Evolutionary conservation across 495 filamentous ascomycete species (phyloP).

Genomic region (Penicillium salamii): DNA sequence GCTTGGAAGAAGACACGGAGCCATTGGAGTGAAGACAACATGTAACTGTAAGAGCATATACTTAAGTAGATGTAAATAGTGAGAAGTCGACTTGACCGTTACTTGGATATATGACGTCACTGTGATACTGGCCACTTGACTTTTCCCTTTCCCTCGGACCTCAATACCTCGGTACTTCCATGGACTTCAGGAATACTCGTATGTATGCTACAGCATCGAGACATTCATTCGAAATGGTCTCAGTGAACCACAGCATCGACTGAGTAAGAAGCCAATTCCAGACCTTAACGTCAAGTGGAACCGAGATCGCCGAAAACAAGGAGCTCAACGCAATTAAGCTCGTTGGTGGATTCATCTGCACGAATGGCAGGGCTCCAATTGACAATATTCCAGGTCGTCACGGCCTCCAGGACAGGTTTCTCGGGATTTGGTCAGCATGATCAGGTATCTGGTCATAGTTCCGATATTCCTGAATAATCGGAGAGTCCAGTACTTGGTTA

Average conservation of each 20-base stretch:
- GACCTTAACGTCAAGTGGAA: slow-evolving; percentile 5
- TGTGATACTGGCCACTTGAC: no score
- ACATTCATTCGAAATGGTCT: neutral
- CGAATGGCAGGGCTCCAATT: slow-evolving; percentile 3
- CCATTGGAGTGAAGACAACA: slow-evolving; percentile 70
- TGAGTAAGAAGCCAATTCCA: slow-evolving; percentile 1
- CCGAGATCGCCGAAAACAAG: slow-evolving; percentile 4
- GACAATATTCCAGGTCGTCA: slow-evolving; percentile 6
- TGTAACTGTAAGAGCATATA: slow-evolving; percentile 39
- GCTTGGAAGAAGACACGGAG: slow-evolving; percentile 64
- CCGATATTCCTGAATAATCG: neutral
- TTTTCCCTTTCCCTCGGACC: no score
- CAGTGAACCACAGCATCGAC: neutral
- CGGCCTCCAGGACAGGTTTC: slow-evolving; percentile 1
- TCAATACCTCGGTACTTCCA: no score
- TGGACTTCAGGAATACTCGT: no score
- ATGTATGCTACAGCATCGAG: no score
- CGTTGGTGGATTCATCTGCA: neutral
- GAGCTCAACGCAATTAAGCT: neutral
- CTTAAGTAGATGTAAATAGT: slow-evolving; percentile 2
- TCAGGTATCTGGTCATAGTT: neutral
- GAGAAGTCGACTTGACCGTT: no score
- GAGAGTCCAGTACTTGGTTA: no score
- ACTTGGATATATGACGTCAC: no score
- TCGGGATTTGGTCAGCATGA: slow-evolving; percentile 2